Evolutionary conservation across 176 grass and related monocot genomes (phyloP).

Genomic region (Cenchrus purpureus): DNA sequence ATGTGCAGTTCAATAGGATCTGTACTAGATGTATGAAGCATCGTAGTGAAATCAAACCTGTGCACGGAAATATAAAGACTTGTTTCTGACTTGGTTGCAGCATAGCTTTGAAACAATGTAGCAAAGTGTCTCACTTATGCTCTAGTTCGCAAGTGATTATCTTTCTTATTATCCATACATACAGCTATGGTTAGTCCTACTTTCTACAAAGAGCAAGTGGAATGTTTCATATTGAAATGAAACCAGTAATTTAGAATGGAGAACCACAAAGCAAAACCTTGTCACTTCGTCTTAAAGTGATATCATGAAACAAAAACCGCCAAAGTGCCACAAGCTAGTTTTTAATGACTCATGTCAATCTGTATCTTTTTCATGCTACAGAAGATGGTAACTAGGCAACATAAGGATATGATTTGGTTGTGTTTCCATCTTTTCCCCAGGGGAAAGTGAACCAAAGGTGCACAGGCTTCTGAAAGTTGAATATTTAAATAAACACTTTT

Average conservation of each 20-base stretch:
- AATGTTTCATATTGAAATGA: not conserved
- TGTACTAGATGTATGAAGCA: too few species aligned
- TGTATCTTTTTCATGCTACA: not conserved
- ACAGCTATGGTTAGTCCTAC: not conserved
- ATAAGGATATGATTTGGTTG: not conserved
- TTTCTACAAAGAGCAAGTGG: not conserved
- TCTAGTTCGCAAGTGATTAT: not conserved
- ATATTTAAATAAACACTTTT: slow-evolving; percentile 5
- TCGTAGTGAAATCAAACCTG: too few species aligned
- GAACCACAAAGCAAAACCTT: not conserved
- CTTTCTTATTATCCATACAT: not conserved
- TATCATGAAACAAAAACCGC: not conserved
- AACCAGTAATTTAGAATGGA: not conserved
- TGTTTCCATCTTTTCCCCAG: not conserved
- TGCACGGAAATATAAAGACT: too few species aligned
- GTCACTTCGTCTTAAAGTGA: not conserved
- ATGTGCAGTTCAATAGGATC: not conserved
- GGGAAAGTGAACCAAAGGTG: not conserved
- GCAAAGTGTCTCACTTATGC: too few species aligned
- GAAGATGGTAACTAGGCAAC: not conserved
- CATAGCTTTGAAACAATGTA: too few species aligned
- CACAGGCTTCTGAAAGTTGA: not conserved
- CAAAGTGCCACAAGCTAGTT: not conserved
- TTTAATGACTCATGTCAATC: not conserved
- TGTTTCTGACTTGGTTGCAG: too few species aligned